Conservation (phyloP, 805 yeast genomes). For the Metschnikowia shivogae region DNA sequence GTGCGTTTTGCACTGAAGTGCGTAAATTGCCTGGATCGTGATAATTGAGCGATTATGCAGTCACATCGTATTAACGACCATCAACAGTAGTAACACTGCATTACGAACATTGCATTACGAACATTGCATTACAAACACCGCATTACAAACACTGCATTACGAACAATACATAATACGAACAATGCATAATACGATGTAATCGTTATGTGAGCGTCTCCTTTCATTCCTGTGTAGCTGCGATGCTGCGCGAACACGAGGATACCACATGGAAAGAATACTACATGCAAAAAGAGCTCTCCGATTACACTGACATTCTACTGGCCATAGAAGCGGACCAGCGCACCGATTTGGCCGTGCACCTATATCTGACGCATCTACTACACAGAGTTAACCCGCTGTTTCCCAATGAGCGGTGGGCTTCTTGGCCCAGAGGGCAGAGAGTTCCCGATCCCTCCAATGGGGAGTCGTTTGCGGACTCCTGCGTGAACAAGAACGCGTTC, state of each 20-base stretch:
- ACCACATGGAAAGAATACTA: no score
- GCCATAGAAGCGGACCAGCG: conserved; percentile 47
- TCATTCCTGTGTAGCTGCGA: background rate
- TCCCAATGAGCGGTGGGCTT: conserved; percentile 43
- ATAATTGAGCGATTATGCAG: no score
- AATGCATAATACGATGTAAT: no score
- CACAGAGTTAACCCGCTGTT: conserved; percentile 33
- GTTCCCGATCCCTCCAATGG: conserved; percentile 9
- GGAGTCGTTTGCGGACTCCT: conserved; percentile 10
- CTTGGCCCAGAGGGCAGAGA: conserved; percentile 54
- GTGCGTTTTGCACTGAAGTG: no score
- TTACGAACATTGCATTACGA: no score
- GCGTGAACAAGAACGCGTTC: conserved; percentile 1
- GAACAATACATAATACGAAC: no score
- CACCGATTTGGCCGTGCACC: conserved; percentile 58
- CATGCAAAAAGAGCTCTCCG: conserved; percentile 2
- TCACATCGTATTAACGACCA: no score
- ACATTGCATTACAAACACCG: no score
- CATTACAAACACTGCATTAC: no score
- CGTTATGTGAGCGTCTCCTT: no score
- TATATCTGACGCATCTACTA: conserved; percentile 53
- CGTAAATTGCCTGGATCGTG: no score
- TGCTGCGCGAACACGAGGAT: background rate
- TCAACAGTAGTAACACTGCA: no score
- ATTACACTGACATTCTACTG: conserved; percentile 12